Evolutionary conservation across 148 eudicot genomes (phyloP).

Genomic region (Camellia japonica): DNA sequence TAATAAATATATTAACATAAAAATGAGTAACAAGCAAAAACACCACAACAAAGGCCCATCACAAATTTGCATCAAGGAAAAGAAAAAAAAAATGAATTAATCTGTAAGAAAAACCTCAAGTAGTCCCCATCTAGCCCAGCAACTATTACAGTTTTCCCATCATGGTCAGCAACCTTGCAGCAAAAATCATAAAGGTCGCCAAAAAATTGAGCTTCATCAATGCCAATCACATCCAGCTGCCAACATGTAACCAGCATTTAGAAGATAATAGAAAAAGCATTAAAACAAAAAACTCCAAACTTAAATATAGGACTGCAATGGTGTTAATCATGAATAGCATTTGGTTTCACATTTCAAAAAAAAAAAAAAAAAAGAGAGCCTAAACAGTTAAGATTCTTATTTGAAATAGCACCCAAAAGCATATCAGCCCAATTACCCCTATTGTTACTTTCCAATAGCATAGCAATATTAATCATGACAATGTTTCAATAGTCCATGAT

Average conservation of each 20-base stretch:
- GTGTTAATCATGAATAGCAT: neutral
- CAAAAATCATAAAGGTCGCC: conserved; percentile 80
- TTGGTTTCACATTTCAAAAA: neutral
- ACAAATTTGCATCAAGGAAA: neutral
- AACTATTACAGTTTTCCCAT: conserved; percentile 62
- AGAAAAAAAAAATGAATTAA: neutral
- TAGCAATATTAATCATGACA: neutral
- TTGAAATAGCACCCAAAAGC: neutral
- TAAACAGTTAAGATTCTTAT: neutral
- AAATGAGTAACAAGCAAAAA: neutral
- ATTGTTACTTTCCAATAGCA: too few relatives aligned
- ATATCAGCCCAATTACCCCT: neutral
- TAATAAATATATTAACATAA: neutral
- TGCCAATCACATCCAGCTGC: conserved; percentile 83
- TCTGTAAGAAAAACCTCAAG: conserved; percentile 42
- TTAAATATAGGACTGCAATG: neutral
- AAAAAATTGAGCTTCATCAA: conserved; percentile 85
- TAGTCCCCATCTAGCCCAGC: conserved; percentile 92
- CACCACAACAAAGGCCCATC: neutral
- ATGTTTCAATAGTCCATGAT: neutral
- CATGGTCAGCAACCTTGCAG: conserved; percentile 66
- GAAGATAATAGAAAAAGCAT: neutral
- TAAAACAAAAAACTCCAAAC: neutral
- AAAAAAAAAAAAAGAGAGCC: neutral
- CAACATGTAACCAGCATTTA: neutral